phyloP scores from a whole-genome alignment of 306 rosid species.

The Inga laurina region DNA sequence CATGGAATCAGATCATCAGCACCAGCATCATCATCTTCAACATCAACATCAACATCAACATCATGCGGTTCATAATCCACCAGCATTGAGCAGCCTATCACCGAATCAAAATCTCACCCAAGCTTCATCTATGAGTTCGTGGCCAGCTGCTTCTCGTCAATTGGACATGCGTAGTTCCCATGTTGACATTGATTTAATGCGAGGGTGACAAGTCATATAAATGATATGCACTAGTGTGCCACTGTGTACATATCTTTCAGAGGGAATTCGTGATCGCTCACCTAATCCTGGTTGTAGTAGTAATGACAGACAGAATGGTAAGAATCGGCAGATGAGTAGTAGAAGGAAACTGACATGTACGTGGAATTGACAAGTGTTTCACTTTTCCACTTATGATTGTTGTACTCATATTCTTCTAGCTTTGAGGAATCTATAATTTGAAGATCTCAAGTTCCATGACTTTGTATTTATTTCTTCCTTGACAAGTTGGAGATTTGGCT shows the following conservation, averaged over 20 bases:
- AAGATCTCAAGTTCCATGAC: constrained; percentile 25
- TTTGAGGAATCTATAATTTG: constrained; percentile 39
- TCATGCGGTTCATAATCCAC: constrained; percentile 49
- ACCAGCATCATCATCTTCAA: constrained; percentile 6
- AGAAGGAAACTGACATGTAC: constrained; percentile 47
- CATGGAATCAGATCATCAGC: constrained; percentile 65
- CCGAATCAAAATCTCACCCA: constrained; percentile 63
- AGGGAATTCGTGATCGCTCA: constrained; percentile 39
- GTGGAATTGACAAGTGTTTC: constrained; percentile 30
- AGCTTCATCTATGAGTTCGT: constrained; percentile 54
- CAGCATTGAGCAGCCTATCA: constrained; percentile 43
- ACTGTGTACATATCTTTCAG: constrained; percentile 38
- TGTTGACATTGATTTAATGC: constrained; percentile 93
- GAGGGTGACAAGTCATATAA: constrained; percentile 56
- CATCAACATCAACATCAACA: background rate
- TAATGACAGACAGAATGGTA: constrained; percentile 36
- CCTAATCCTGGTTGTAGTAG: constrained; percentile 55
- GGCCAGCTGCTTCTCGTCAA: constrained; percentile 68
- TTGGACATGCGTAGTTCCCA: constrained; percentile 85
- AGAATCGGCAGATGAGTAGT: constrained; percentile 48
- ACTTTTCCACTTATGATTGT: constrained; percentile 49
- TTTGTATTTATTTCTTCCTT: background rate
- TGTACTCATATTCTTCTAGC: constrained; percentile 55
- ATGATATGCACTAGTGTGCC: constrained; percentile 22
- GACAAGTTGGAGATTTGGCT: background rate